Base-by-base conservation (phyloP, 2,329 filamentous ascomycete genomes). In the Clarireedia monteithiana region DNA sequence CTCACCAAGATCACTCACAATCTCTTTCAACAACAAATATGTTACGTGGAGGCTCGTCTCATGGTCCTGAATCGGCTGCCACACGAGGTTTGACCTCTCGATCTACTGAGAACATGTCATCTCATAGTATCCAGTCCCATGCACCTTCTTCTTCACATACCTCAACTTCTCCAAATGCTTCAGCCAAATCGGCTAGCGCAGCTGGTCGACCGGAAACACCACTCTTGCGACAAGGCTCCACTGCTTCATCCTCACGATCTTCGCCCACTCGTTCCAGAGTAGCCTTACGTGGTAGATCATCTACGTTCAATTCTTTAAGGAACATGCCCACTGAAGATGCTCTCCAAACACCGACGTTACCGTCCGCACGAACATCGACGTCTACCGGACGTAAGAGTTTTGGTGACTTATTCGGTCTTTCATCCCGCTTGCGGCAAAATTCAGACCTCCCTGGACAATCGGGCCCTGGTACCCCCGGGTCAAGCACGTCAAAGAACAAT, bases 351-450 rank as follows among this genome's bases (percentile, higher is more conserved):
- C 84, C 84, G 4, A 81, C 81, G 24, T 72, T 83, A n/a, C 67
- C 65, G 36, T 68, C 68, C 4, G 63, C 63, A 2, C 80, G 91
- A 51, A 91, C 84, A 5, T 96, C 91, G 1, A 89, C 86, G 1
- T 96, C 90, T 0, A 92, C 86, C n/a, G 91, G 91, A 5, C 82
- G 94, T 54, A 94, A 91, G 71, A 97, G 92, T 71, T 90, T 99
- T 64, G 90, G 91, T 53, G 94, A 96, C 63, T 75, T 97, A 20
- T 84, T 99, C 65, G 86, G 83, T 14, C 74, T 96, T 36, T 77
- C 82, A 20, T 80, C 83, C 60, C 83, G 91, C 60, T 79, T 96
- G 58, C 82, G 92, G 49, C 88, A 95, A 66, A 89, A 89, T 63
- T 88, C 88, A 0, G 91, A 95, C 48, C 80, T 86, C 5, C 79